Evolutionary conservation across 148 eudicot species (phyloP).

Genomic region (Amaranthus palmeri): DNA sequence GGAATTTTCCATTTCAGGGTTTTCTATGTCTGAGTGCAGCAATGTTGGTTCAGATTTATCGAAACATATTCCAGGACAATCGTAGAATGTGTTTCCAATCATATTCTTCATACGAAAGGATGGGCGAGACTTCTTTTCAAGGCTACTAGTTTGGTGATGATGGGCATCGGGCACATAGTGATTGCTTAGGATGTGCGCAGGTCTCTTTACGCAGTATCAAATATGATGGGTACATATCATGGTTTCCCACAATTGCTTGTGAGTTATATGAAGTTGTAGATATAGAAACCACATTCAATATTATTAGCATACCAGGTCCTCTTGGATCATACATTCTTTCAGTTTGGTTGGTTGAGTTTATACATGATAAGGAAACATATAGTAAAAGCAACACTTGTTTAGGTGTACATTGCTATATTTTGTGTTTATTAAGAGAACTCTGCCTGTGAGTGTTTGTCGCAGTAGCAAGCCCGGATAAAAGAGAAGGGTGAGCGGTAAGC

Average conservation of each 20-base stretch:
- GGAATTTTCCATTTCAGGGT: constrained; percentile 36
- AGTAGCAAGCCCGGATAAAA: no score
- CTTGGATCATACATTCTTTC: constrained; percentile 68
- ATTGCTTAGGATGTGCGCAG: constrained; percentile 67
- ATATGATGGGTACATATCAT: constrained; percentile 60
- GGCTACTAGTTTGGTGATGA: constrained; percentile 45
- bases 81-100: constrained; percentile 69
- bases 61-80: constrained; percentile 43
- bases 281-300: constrained; percentile 69
- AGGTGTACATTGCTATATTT: constrained; percentile 53
- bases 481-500: no score
- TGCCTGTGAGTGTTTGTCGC: no score
- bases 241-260: constrained; percentile 71
- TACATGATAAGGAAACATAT: constrained; percentile 56
- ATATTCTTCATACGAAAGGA: constrained; percentile 42
- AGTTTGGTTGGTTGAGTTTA: constrained; percentile 56
- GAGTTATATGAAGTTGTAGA: constrained; percentile 67
- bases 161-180: constrained; percentile 51
- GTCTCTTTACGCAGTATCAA: constrained; percentile 50
- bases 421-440: constrained; percentile 32
- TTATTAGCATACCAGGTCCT: constrained; percentile 61
- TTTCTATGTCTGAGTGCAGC: constrained; percentile 84
- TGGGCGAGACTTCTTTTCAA: constrained; percentile 65
- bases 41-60: constrained; percentile 62
- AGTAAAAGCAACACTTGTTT: constrained; percentile 35